Conservation (phyloP, 225 moss, liverwort and hornwort species). For the Bryum argenteum region DNA sequence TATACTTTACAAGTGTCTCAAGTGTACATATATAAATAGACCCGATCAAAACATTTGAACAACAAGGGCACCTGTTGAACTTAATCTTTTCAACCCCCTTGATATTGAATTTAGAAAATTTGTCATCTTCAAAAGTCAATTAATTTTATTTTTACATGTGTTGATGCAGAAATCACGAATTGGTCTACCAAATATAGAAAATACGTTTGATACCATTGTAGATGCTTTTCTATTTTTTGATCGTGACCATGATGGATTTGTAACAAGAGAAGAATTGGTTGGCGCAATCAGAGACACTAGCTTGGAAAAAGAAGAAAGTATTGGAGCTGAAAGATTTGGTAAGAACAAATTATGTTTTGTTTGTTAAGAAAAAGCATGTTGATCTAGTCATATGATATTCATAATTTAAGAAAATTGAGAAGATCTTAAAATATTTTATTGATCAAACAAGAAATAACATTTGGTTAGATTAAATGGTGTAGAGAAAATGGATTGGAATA, state of each 20-base stretch:
- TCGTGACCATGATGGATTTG: constrained; percentile 63
- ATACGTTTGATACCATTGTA: constrained; percentile 68
- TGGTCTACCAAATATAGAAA: constrained; percentile 61
- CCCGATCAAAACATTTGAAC: no score
- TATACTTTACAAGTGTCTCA: no score
- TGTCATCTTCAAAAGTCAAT: background rate
- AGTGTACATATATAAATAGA: no score
- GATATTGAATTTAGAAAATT: no score
- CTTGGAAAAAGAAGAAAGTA: constrained; percentile 45
- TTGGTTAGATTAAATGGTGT: background rate
- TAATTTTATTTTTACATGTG: background rate
- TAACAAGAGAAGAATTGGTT: constrained; percentile 66
- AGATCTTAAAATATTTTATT: no score
- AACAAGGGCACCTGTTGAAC: no score
- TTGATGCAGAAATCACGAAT: constrained; percentile 42
- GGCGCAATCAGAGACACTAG: constrained; percentile 41
- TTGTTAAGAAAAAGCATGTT: no score
- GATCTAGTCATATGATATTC: no score
- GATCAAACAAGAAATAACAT: no score
- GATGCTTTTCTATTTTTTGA: constrained; percentile 75
- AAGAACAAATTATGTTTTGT: constrained; percentile 20
- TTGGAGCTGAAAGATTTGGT: constrained; percentile 71
- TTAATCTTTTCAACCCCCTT: no score
- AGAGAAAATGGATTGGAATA: constrained; percentile 85
- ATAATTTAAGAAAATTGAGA: no score